Conservation (phyloP, 305 asterid genomes). For the Solanum chacoense region DNA sequence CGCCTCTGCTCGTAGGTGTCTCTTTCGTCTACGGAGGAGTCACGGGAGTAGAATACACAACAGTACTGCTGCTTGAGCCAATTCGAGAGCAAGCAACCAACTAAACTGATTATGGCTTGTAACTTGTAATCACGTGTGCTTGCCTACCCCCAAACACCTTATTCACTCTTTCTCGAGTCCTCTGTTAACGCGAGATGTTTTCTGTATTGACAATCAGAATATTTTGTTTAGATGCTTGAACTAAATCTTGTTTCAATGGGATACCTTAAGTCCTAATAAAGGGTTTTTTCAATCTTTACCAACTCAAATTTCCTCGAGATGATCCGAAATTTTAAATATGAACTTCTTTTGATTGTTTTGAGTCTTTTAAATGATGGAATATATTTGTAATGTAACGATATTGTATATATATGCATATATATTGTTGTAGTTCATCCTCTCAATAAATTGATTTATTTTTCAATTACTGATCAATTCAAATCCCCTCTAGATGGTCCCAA, state of each 20-base stretch:
- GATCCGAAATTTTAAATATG: background rate
- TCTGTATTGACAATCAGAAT: background rate
- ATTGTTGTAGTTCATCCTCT: background rate
- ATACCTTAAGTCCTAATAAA: background rate
- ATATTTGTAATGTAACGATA: background rate
- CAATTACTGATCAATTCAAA: background rate
- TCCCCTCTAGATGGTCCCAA: background rate
- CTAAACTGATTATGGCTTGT: background rate
- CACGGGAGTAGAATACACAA: background rate
- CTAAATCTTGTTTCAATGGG: background rate
- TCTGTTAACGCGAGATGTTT: too few relatives aligned
- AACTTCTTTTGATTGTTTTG: background rate
- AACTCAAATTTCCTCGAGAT: background rate
- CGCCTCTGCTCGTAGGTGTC: background rate
- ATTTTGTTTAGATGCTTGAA: background rate
- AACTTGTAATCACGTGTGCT: background rate
- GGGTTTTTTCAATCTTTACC: background rate
- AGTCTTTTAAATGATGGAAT: background rate
- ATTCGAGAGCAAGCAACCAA: background rate
- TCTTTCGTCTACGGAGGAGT: background rate
- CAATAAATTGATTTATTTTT: background rate
- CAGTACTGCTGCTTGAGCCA: background rate
- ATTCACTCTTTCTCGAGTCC: background rate
- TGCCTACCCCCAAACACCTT: background rate
- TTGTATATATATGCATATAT: too few relatives aligned